Evolutionary conservation across 345 rosid genomes (phyloP).

Genomic region (Acer saccharum): DNA sequence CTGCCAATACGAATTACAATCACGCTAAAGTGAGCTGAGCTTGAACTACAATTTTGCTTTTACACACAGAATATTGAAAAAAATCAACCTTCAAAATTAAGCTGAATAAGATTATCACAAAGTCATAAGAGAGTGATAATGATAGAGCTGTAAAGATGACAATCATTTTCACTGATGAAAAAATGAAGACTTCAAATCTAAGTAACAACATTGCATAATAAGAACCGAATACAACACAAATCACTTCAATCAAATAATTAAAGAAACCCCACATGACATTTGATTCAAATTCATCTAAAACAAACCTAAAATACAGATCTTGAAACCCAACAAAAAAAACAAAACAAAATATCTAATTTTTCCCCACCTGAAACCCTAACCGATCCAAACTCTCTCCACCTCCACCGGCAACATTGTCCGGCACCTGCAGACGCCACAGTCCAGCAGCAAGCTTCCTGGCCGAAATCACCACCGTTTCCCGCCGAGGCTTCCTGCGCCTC

Average conservation of each 20-base stretch:
- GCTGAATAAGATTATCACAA: neutral
- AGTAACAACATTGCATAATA: slow-evolving; percentile 20
- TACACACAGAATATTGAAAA: neutral
- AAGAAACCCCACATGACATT: slow-evolving; percentile 12
- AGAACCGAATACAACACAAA: slow-evolving; percentile 3
- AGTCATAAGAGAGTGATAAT: slow-evolving; percentile 10
- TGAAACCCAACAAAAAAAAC: slow-evolving; percentile 7
- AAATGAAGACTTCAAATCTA: slow-evolving; percentile 20
- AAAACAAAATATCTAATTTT: slow-evolving; percentile 1
- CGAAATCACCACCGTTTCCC: slow-evolving; percentile 43
- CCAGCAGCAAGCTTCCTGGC: slow-evolving; percentile 92
- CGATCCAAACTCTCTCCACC: slow-evolving; percentile 40
- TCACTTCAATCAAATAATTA: slow-evolving; percentile 23
- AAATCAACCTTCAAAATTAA: slow-evolving; percentile 7
- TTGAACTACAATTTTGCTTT: slow-evolving; percentile 4
- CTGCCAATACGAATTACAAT: slow-evolving; percentile 1
- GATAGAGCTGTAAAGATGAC: slow-evolving; percentile 20
- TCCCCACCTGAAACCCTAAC: slow-evolving; percentile 68
- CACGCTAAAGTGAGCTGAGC: slow-evolving; percentile 5
- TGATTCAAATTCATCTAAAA: neutral
- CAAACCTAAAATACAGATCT: slow-evolving; percentile 15
- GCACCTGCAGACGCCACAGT: slow-evolving; percentile 79
- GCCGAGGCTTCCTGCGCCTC: slow-evolving; percentile 39
- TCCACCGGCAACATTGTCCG: slow-evolving; percentile 42
- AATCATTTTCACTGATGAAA: slow-evolving; percentile 9